Percentiles rank a stretch among this genome's conserved stretches.
These are phyloP conservation scores for Eutypa lata DNA, from an alignment of 2,329 filamentous ascomycete genomes.

Conservation along the genomic window DNA sequence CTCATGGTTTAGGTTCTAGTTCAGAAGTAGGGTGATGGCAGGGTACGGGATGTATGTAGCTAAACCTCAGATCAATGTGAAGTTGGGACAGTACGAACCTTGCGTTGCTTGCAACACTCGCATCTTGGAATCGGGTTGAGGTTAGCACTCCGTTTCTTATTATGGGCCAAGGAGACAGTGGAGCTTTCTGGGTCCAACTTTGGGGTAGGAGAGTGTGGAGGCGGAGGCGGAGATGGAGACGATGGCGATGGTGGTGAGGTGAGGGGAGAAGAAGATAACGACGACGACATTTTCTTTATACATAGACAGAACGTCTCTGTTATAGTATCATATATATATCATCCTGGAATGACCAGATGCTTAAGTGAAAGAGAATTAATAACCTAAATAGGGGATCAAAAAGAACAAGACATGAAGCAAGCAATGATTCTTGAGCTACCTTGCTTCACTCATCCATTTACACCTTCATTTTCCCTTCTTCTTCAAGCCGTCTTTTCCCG, in stretches of 20 bases:
- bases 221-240: not conserved
- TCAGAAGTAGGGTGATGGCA: not conserved
- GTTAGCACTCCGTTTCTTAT: constrained; percentile 32
- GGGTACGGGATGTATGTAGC: too few species aligned
- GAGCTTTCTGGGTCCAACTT: not conserved
- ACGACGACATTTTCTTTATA: not conserved
- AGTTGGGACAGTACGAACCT: constrained; percentile 46
- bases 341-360: not conserved
- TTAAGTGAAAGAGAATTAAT: not conserved
- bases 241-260: constrained; percentile 10
- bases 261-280: not conserved
- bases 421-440: not conserved
- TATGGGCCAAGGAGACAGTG: not conserved
- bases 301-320: not conserved
- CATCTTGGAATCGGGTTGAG: constrained; percentile 46
- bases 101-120: constrained; percentile 77
- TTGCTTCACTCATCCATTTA: not conserved
- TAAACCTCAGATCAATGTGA: too few species aligned
- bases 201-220: not conserved
- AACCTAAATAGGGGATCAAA: not conserved
- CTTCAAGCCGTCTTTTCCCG: not conserved
- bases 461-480: too few species aligned
- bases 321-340: not conserved
- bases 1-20: not conserved
- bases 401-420: not conserved